Base-by-base conservation (phyloP, 1,284 basidiomycete genomes). In the Agroathelia rolfsii region DNA sequence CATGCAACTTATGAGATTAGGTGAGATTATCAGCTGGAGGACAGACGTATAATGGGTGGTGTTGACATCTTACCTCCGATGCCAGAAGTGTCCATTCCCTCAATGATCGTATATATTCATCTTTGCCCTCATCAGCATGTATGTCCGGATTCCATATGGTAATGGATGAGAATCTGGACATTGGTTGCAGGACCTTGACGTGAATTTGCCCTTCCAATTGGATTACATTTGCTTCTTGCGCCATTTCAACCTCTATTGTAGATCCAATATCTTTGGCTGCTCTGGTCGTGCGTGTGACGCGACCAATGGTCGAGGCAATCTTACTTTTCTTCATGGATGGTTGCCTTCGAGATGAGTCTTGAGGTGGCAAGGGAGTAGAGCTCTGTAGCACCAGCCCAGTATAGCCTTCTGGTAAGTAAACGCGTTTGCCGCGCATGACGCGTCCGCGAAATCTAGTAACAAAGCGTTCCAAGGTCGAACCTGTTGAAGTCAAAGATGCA, bases 91-190 rank as follows among this genome's bases (percentile, higher is more conserved):
- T 67, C 78, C 78, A 87, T 48, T 86, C 83, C 0, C 53, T 61
- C 35, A 87, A 46, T 4, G 73, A 54, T 9, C 77, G 64, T 28
- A 67, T 53, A 48, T 85, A 86, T 42, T 81, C 78, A 44, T 87
- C 84, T 31, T 57, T 58, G 3, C 65, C 68, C 30, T 70, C 69
- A 40, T 84, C 76, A 0, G 76, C 67, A 0, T 74, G 69, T 15
- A 69, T 66, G 49, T 87, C 84, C 3, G 79, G 66, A 41, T 75
- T 65, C 83, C 83, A 87, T 9, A 87, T 47, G 14, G 68, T 63
- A 43, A 86, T 71, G 1, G 67, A 69, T 3, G 62, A 55, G 47
- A 87, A 87, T 20, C 58, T 63, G 0, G 65, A 64, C 2, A 53
- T 53, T 2, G 76, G 66, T 13, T 52, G 43, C 33, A 81, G 54